These are phyloP conservation scores for Spathaspora passalidarum DNA, from an alignment of 805 yeast species.

Conservation along the genomic window DNA sequence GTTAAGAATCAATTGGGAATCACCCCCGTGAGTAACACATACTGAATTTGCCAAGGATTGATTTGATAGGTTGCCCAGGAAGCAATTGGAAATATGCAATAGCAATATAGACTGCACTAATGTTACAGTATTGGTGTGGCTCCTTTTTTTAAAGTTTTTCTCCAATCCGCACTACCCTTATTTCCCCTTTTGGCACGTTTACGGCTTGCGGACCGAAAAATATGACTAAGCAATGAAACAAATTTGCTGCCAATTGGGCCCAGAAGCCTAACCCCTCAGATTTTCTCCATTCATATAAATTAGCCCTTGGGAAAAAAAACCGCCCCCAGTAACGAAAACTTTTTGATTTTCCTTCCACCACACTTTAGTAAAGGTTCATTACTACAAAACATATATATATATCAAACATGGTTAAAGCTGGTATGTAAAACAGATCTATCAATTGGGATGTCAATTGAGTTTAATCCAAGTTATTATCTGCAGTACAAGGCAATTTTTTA, in stretches of 20 bases:
- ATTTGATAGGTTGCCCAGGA: no score
- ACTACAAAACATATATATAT: background rate
- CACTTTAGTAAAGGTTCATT: background rate
- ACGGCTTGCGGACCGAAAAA: background rate
- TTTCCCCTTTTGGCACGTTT: background rate
- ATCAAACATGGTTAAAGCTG: slow-evolving; percentile 59
- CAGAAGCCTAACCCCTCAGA: background rate
- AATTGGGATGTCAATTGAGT: slow-evolving; percentile 1
- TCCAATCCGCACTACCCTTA: background rate
- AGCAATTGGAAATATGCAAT: no score
- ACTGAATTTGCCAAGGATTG: no score
- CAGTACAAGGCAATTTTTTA: background rate
- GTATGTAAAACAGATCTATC: slow-evolving; percentile 36
- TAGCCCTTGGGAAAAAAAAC: background rate
- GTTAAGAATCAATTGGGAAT: no score
- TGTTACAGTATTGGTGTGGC: background rate
- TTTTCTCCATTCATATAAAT: background rate
- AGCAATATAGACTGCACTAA: no score
- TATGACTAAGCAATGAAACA: background rate
- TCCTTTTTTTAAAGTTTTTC: background rate
- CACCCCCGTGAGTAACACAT: no score
- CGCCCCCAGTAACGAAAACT: background rate
- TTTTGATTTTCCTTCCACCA: background rate
- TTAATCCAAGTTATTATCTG: background rate
- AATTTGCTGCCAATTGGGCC: slow-evolving; percentile 1